Percentiles rank a stretch among this genome's conserved stretches.
Evolutionary conservation across 2,329 filamentous ascomycete genomes (phyloP).

Genomic region (Neonectria punicea): DNA sequence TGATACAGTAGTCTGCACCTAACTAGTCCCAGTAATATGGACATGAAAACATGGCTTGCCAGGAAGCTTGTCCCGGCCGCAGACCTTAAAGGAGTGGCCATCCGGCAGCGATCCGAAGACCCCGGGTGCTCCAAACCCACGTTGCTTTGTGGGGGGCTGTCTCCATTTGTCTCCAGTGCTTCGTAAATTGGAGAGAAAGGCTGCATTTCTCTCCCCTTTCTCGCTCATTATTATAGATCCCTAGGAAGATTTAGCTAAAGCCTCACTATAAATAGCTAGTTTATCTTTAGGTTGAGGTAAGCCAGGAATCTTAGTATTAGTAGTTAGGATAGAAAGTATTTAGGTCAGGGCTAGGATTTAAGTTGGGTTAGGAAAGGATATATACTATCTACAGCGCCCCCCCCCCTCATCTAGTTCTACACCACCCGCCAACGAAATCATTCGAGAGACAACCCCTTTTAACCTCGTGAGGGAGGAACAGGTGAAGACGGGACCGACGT

Average conservation of each 20-base stretch:
- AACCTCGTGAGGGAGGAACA: too few species aligned
- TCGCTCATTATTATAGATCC: too few species aligned
- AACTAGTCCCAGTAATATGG: conserved; percentile 14
- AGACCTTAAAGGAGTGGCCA: neutral
- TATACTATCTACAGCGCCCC: too few species aligned
- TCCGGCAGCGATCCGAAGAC: conserved; percentile 18
- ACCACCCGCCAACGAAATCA: too few species aligned
- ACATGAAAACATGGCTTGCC: conserved; percentile 14
- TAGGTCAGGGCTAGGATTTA: neutral
- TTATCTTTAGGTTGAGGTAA: neutral
- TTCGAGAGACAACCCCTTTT: too few species aligned
- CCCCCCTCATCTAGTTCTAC: too few species aligned
- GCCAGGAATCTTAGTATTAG: neutral
- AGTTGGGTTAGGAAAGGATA: too few species aligned
- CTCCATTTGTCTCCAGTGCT: neutral
- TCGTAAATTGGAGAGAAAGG: too few species aligned
- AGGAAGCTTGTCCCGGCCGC: conserved; percentile 2
- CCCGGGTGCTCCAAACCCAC: conserved; percentile 13
- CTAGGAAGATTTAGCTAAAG: neutral
- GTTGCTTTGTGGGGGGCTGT: conserved; percentile 16
- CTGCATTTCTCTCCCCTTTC: too few species aligned
- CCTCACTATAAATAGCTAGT: neutral
- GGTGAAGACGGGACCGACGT: too few species aligned
- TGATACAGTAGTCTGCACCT: conserved; percentile 3
- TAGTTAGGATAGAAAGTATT: neutral